Base-by-base conservation (phyloP, 139 green algal species). In the Picochlorum costavermella region DNA sequence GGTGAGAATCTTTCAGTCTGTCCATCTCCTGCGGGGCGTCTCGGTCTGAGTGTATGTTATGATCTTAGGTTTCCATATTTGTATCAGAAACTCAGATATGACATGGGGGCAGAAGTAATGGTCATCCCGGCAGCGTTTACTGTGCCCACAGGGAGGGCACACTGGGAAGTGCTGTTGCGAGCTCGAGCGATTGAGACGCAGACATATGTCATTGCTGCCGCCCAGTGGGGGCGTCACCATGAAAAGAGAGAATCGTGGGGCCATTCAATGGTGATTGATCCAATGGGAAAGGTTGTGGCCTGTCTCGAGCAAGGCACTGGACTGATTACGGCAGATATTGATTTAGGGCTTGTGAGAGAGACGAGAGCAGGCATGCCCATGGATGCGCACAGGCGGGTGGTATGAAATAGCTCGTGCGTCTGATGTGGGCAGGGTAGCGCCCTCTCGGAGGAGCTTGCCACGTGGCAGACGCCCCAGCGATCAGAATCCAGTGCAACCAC, bases 121-220 rank as follows among this genome's bases (percentile, higher is more conserved):
- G 50, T 88, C 4, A 74, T 93, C 3, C 86, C 86, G n/a, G 75
- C 72, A 1, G 85, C 85, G 0, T 92, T 92, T 43, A 89, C 83
- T 3, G 59, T 83, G 23, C 65, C 69, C 8, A 81, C 79, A 20
- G 89, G 89, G 3, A 71, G 74, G 20, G 90, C 88, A 2, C 94
- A 99, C 60, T 99, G 94, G 94, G 88, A 98, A 74, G 64, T 96
- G 44, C 77, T 99, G 63, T 78, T 98, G 68, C 73, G 90, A 0
- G 92, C 94, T 5, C 69, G 94, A 0, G 94, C 94, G 14, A 89
- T 99, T 3, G 94, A 99, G 67, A 90, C 71, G 45, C 92, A 98
- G 78, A 83, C 71, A 49, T 98, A 92, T 66, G 86, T 95, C 8
- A 75, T 97, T 50, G 91, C 91, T 5, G 91, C 91, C 5, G 92